Percentiles rank a stretch among this genome's conserved stretches.
These are phyloP conservation scores for Phytophthora sp. DNA, from an alignment of 352 stramenopile species.

Conservation along the genomic window DNA sequence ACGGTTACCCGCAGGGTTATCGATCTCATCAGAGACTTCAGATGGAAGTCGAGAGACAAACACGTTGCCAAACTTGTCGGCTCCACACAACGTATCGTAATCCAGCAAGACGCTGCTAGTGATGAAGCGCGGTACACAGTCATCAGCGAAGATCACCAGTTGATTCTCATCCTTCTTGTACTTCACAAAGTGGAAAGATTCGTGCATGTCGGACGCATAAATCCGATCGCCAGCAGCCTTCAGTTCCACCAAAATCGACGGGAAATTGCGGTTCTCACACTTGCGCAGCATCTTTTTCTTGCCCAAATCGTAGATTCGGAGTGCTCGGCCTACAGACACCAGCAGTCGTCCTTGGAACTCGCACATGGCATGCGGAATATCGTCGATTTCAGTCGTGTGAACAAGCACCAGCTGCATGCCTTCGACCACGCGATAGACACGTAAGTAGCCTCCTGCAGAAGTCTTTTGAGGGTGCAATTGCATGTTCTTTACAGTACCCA, in stretches of 20 bases:
- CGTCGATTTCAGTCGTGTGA: slow-evolving; percentile 97
- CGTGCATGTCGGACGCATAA: slow-evolving; percentile 96
- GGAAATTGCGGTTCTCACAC: slow-evolving; percentile 96
- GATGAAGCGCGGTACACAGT: slow-evolving; percentile 89
- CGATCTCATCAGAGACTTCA: slow-evolving; percentile 94
- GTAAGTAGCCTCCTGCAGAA: slow-evolving; percentile 74
- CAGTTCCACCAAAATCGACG: slow-evolving; percentile 93
- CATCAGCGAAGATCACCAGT: slow-evolving; percentile 97
- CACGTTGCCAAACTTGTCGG: slow-evolving; percentile 99
- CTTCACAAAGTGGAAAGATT: slow-evolving; percentile 97
- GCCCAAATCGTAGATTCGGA: slow-evolving; percentile 99
- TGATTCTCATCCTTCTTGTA: slow-evolving; percentile 97
- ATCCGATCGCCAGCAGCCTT: slow-evolving; percentile 95
- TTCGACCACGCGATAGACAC: slow-evolving; percentile 95
- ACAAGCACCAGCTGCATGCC: slow-evolving; percentile 94
- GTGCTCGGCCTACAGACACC: slow-evolving; percentile 94
- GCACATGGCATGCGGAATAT: slow-evolving; percentile 95
- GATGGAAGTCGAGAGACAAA: slow-evolving; percentile 95
- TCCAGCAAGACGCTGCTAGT: slow-evolving; percentile 93
- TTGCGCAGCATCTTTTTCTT: slow-evolving; percentile 99
- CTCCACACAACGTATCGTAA: slow-evolving; percentile 98
- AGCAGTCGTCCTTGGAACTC: slow-evolving; percentile 98
- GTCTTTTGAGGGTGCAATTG: slow-evolving; percentile 90
- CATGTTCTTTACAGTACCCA: slow-evolving; percentile 97
- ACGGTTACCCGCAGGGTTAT: slow-evolving; percentile 95